A percentile compares a stretch with the other conserved stretches of the same genome.
Conservation (phyloP, 2,329 filamentous ascomycete genomes). For the Alternaria arbusti region DNA sequence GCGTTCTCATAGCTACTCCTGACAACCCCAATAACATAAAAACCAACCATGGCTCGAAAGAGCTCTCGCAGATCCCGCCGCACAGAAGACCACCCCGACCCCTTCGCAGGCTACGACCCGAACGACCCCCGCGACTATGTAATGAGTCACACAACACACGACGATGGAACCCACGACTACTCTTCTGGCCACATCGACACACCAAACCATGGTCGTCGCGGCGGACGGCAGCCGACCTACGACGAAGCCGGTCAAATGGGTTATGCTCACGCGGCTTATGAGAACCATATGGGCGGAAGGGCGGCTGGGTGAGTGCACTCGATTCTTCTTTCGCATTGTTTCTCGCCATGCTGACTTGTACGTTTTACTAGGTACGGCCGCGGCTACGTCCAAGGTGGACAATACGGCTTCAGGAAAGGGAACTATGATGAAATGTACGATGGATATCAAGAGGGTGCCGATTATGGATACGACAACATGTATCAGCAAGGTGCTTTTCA, state of each 20-base stretch:
- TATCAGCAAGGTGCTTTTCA: not conserved
- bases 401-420: not conserved
- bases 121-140: not conserved
- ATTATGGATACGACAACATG: not conserved
- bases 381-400: not conserved
- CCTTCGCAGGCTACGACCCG: not conserved
- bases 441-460: not conserved
- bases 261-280: not conserved
- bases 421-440: not conserved
- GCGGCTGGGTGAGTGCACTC: not conserved
- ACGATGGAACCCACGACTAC: not conserved
- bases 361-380: not conserved
- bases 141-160: not conserved
- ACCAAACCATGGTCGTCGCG: not conserved
- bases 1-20: no score
- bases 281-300: not conserved
- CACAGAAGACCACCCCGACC: not conserved
- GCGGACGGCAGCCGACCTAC: not conserved
- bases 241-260: not conserved
- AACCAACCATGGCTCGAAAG: not conserved
- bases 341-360: not conserved
- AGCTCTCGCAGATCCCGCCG: not conserved
- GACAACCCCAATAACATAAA: not conserved
- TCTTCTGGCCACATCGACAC: not conserved
- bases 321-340: not conserved